Evolutionary conservation across 257 asterid species (phyloP), one percentile per base, ranked within the genome.

Genomic region (Solanum medicagineum): DNA sequence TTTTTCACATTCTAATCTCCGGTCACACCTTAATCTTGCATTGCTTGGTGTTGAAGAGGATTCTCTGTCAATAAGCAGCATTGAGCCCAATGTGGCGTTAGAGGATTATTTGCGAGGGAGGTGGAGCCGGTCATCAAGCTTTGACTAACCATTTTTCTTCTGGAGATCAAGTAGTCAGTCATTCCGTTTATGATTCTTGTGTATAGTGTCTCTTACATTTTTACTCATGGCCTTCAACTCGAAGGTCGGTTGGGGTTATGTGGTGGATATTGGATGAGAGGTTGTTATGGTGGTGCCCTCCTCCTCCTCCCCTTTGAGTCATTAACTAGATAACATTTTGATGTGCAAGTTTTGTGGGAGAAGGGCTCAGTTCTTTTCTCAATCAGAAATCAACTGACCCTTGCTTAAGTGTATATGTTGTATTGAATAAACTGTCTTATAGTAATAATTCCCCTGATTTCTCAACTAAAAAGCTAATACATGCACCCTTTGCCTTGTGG

Each of bases 81-180:
- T 91, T n/a, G 98, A 93, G 84, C 98, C 91, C 71, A 90, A 90
- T 83, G 89, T 95, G 56, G 91, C 95, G 2, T 80, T 97, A 26
- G 98, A 95, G 69, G 98, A 97, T 75, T 94, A 95, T 91, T 90
- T 94, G 47, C 91, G 90, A 44, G 97, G 97, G 66, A 87, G 99
- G 89, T 90, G 97, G 94, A 94, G 98, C 88, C 92, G 97, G 11
- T 92, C 99, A 53, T 95, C 99, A 8, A 95, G 98, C 95, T 91
- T 97, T 29, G 98, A 97, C 90, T 96, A 86, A 92, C 87, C 66
- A 20, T 68, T 60, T 24, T 40, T 83, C 85, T 42, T 65, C 55
- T 87, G 44, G 65, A 85, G 66, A 12, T 86, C 84, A 24, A 79
- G 36, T 24, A 32, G n/a, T 54, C 36, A 32, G 36, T 32, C 49